Evolutionary conservation across 2,329 filamentous ascomycete genomes (phyloP), one percentile per base, ranked within the genome.

Genomic region (Botrytis cinerea): DNA sequence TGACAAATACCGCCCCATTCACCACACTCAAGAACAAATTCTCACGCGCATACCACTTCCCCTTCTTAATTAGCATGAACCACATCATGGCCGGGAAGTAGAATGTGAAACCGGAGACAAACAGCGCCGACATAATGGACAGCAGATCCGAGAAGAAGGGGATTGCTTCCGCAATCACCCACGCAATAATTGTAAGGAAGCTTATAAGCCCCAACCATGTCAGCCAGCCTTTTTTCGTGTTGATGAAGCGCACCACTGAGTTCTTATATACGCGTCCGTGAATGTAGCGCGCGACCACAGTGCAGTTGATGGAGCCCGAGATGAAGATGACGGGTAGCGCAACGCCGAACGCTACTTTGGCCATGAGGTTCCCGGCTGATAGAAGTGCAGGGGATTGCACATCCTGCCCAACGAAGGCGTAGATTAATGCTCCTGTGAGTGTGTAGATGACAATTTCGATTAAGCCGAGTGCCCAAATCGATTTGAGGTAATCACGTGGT

Each of bases 101-200:
- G 46, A 78, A 79, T 1, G 77, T 78, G 62, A 80, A 80, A 2
- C 79, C 77, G 2, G 78, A 79, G 60, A 78, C 76, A 74, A 80
- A 80, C 43, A 80, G 67, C 16, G 77, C 89, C 92, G 83, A 71
- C 88, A 85, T 80, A 87, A 89, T 76, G 7, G 73, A 73, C 10
- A 93, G 83, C 14, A 93, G 83, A 64, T 89, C 85, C 78, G 88
- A 89, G 83, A 93, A 94, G 67, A 89, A 87, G 0, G 92, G 92
- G 12, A 93, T 90, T 0, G 89, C 88, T 79, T 91, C 87, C 8
- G 91, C 90, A 74, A 94, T 90, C 74, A 93, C 81, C 85, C 89
- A 92, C 2, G 90, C 88, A 7, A 91, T 72, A 9, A 88, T 76
- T 88, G 90, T 93, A 25, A 89, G 80, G 20, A 77, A 80, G 0